These are phyloP conservation scores for Parachaetomium inaequale DNA, from an alignment of 495 filamentous ascomycete species.

Conservation along the genomic window DNA sequence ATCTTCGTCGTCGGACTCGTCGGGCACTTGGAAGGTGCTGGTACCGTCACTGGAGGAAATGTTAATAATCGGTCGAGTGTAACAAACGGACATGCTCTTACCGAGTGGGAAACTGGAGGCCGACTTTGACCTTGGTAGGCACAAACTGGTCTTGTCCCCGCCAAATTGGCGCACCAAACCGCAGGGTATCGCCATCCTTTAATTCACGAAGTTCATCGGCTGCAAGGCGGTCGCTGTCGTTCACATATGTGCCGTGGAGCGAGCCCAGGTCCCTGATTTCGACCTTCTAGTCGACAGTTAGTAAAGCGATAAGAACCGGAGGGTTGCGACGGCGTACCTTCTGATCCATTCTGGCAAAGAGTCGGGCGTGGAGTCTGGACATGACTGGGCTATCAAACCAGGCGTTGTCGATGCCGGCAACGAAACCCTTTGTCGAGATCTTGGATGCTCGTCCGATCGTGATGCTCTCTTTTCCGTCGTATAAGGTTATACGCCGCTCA, in stretches of 20 bases:
- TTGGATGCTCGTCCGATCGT: constrained; percentile 43
- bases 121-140: constrained; percentile 34
- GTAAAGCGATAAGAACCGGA: background rate
- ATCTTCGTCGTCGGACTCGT: constrained; percentile 25
- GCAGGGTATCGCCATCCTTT: constrained; percentile 41
- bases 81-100: constrained; percentile 6
- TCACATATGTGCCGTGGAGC: constrained; percentile 56
- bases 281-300: constrained; percentile 35
- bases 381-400: constrained; percentile 80
- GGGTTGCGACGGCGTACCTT: constrained; percentile 37
- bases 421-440: constrained; percentile 37
- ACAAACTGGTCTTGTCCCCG: constrained; percentile 38
- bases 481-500: constrained; percentile 34
- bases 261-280: constrained; percentile 49
- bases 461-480: constrained; percentile 20
- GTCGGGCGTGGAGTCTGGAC: constrained; percentile 69
- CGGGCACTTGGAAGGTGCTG: constrained; percentile 29
- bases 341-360: constrained; percentile 44
- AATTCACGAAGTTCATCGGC: constrained; percentile 15
- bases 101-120: constrained; percentile 17
- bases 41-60: constrained; percentile 6
- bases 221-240: constrained; percentile 17
- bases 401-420: constrained; percentile 52
- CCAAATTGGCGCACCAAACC: constrained; percentile 47
- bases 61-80: constrained; percentile 2